phyloP scores from a whole-genome alignment of 768 basidiomycete genomes.

The Macrolepiota albuminosa region DNA sequence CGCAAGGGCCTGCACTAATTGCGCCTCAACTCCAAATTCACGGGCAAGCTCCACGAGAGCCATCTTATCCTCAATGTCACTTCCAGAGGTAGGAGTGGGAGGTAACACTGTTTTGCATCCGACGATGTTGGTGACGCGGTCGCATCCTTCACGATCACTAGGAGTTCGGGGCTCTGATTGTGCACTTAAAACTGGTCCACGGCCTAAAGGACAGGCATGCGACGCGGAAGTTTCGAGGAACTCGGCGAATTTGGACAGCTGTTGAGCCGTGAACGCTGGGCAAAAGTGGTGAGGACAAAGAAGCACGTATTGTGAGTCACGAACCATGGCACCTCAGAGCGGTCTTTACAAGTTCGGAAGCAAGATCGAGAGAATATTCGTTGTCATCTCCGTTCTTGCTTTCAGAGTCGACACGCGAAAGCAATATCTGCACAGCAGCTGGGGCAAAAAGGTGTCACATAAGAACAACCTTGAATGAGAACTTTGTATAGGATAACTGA shows the following conservation, averaged over 20 bases:
- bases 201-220: slow-evolving; percentile 2
- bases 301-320: slow-evolving; percentile 7
- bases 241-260: slow-evolving; percentile 43
- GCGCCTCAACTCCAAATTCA: slow-evolving; percentile 71
- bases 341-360: slow-evolving; percentile 39
- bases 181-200: slow-evolving; percentile 13
- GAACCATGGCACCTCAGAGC: slow-evolving; percentile 58
- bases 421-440: slow-evolving; percentile 58
- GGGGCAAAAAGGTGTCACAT: slow-evolving; percentile 5
- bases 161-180: slow-evolving; percentile 23
- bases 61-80: slow-evolving; percentile 13
- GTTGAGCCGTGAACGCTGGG: slow-evolving; percentile 61
- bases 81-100: slow-evolving; percentile 9
- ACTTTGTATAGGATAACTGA: slow-evolving; percentile 11
- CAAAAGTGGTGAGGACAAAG: slow-evolving; percentile 2
- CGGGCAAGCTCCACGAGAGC: slow-evolving; percentile 54
- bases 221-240: slow-evolving; percentile 28
- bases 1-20: slow-evolving; percentile 62
- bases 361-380: slow-evolving; percentile 34
- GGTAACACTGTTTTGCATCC: slow-evolving; percentile 5
- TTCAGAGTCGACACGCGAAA: slow-evolving; percentile 35
- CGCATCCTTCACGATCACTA: slow-evolving; percentile 13
- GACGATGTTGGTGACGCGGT: slow-evolving; percentile 9
- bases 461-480: background rate
- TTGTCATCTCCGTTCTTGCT: slow-evolving; percentile 28